phyloP scores from a whole-genome alignment of 768 basidiomycete species.

The Trametes gibbosa region DNA sequence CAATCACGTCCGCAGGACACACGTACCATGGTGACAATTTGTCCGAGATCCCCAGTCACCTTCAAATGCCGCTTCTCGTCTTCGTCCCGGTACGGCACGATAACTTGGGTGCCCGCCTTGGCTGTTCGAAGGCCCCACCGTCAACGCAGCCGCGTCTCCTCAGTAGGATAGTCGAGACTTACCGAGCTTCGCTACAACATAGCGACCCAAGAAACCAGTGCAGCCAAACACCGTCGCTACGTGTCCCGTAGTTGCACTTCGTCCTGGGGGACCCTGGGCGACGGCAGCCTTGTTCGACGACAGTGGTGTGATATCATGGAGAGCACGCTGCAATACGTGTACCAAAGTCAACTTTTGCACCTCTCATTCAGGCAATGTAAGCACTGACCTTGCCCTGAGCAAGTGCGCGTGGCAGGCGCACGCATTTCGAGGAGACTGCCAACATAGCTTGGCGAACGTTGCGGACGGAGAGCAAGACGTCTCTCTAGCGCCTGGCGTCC shows the following conservation, averaged over 20 bases:
- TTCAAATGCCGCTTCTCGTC: slow-evolving; percentile 88
- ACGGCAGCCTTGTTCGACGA: slow-evolving; percentile 65
- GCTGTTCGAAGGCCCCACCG: slow-evolving; percentile 42
- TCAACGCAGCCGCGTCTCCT: background rate
- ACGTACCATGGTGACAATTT: slow-evolving; percentile 89
- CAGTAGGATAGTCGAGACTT: slow-evolving; percentile 24
- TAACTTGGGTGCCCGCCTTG: slow-evolving; percentile 88
- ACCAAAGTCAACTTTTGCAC: background rate
- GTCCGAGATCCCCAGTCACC: slow-evolving; percentile 95
- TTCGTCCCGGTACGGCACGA: slow-evolving; percentile 93
- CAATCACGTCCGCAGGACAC: background rate
- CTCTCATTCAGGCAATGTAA: background rate
- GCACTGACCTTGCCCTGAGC: slow-evolving; percentile 44
- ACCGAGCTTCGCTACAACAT: slow-evolving; percentile 94
- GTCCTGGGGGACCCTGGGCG: slow-evolving; percentile 75
- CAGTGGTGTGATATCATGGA: slow-evolving; percentile 68
- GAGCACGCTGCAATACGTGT: slow-evolving; percentile 50
- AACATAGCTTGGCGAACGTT: slow-evolving; percentile 28
- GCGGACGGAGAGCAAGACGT: slow-evolving; percentile 21
- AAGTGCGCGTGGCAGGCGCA: slow-evolving; percentile 51
- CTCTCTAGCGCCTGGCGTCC: slow-evolving; percentile 15
- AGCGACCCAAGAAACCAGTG: slow-evolving; percentile 93
- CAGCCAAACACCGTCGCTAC: slow-evolving; percentile 96
- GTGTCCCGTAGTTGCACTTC: slow-evolving; percentile 87
- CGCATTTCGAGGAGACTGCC: slow-evolving; percentile 24